These are phyloP conservation scores for Lipomyces mesembrius DNA, from an alignment of 805 yeast genomes.

Conservation along the genomic window DNA sequence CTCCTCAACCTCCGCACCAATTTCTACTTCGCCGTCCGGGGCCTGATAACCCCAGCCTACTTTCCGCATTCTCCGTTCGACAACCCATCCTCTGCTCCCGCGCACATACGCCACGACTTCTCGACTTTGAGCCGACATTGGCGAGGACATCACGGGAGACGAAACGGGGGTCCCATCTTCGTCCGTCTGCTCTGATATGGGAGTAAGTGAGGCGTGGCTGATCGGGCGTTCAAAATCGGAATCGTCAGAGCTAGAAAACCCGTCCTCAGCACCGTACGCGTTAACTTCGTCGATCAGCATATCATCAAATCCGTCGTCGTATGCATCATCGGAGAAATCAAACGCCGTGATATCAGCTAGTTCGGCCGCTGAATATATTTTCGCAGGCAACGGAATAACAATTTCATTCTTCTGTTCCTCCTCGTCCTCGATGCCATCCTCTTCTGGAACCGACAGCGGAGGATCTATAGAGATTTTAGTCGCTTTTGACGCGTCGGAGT, in stretches of 20 bases:
- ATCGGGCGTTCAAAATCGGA: neutral
- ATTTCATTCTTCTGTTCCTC: slow-evolving; percentile 12
- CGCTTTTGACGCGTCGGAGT: slow-evolving; percentile 19
- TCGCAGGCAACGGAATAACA: slow-evolving; percentile 11
- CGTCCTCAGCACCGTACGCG: slow-evolving; percentile 10
- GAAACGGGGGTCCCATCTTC: slow-evolving; percentile 17
- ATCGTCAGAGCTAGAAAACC: slow-evolving; percentile 9
- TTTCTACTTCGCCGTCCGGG: neutral
- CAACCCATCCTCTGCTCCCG: slow-evolving; percentile 34
- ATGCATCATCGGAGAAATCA: slow-evolving; percentile 25
- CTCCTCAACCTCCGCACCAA: slow-evolving; percentile 15
- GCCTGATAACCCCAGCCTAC: slow-evolving; percentile 17
- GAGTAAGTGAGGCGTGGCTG: slow-evolving; percentile 24
- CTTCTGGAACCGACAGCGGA: neutral
- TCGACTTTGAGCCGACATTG: slow-evolving; percentile 9
- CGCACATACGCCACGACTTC: slow-evolving; percentile 37
- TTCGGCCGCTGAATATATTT: slow-evolving; percentile 20
- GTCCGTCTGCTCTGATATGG: slow-evolving; percentile 25
- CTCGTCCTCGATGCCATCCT: neutral
- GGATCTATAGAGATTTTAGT: slow-evolving; percentile 8
- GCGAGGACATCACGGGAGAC: slow-evolving; percentile 12
- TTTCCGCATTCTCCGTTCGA: slow-evolving; percentile 32
- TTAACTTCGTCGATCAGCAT: slow-evolving; percentile 28
- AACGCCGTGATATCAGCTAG: slow-evolving; percentile 28
- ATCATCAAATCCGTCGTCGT: slow-evolving; percentile 21